Conservation (phyloP, 2,329 filamentous ascomycete species). For the Talaromyces marneffei region DNA sequence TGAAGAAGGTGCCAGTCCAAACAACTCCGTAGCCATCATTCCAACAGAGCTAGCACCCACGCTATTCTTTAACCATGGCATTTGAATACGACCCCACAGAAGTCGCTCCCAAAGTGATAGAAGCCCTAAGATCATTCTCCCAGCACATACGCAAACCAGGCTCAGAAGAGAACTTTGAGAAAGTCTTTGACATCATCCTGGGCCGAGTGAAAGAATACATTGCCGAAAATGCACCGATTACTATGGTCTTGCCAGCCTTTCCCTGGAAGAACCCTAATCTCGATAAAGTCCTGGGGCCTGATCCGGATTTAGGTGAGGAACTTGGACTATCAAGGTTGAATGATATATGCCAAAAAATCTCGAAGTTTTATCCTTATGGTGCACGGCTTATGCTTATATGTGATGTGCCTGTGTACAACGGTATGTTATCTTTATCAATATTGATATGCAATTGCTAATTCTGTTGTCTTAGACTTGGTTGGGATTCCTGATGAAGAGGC, state of each 20-base stretch:
- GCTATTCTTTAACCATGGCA: background rate
- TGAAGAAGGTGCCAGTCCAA: background rate
- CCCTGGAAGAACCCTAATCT: slow-evolving; percentile 29
- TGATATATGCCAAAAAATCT: slow-evolving; percentile 35
- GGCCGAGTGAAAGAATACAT: background rate
- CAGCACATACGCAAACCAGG: slow-evolving; percentile 1
- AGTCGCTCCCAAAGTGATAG: background rate
- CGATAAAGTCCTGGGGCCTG: slow-evolving; percentile 30
- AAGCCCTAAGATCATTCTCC: background rate
- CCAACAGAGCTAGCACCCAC: background rate
- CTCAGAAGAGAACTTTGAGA: slow-evolving; percentile 4
- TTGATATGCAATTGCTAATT: background rate
- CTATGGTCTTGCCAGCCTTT: slow-evolving; percentile 27
- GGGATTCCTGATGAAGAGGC: slow-evolving; percentile 44
- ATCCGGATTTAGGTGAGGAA: slow-evolving; percentile 41
- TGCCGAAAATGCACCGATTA: slow-evolving; percentile 3
- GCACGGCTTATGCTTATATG: slow-evolving; percentile 19
- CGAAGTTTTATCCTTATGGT: slow-evolving; percentile 36
- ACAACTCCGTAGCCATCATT: background rate
- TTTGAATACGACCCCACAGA: background rate
- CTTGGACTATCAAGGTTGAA: slow-evolving; percentile 39
- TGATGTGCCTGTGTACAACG: slow-evolving; percentile 6
- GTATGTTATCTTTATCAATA: background rate
- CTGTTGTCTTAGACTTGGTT: slow-evolving; percentile 42
- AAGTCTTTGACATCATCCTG: background rate